Evolutionary conservation across 2,329 filamentous ascomycete genomes (phyloP).

Genomic region (Aphanoascus verrucosus): DNA sequence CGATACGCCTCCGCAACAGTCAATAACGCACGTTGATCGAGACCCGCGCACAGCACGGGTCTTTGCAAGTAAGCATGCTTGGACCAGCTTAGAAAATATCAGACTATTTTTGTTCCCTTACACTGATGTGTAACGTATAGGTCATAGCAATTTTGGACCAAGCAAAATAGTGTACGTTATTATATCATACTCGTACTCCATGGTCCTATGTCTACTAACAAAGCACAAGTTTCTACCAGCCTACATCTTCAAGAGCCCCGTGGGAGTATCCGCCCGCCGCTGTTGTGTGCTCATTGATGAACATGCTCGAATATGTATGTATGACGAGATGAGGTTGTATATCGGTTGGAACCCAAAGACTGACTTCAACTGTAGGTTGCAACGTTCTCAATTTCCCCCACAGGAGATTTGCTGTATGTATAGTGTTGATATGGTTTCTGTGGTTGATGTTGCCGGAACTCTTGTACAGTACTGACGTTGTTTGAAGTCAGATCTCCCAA

Average conservation of each 20-base stretch:
- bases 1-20: conserved; percentile 21
- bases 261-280: conserved; percentile 10
- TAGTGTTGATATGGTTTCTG: background rate
- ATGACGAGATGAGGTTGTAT: background rate
- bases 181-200: background rate
- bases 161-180: conserved; percentile 5
- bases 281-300: no score
- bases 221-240: conserved; percentile 4
- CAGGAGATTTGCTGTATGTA: conserved; percentile 20
- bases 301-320: conserved; percentile 13
- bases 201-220: background rate
- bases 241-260: conserved; percentile 3
- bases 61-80: conserved; percentile 25
- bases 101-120: background rate
- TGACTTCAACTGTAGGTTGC: conserved; percentile 21
- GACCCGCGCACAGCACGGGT: conserved; percentile 28
- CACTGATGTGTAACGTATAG: background rate
- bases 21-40: conserved; percentile 26
- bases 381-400: conserved; percentile 29
- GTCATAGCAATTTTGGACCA: background rate
- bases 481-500: background rate
- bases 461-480: background rate
- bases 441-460: background rate
- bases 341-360: background rate
- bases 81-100: background rate